Base-by-base conservation (phyloP, 1,284 basidiomycete species). In the Coriolopsis trogii region DNA sequence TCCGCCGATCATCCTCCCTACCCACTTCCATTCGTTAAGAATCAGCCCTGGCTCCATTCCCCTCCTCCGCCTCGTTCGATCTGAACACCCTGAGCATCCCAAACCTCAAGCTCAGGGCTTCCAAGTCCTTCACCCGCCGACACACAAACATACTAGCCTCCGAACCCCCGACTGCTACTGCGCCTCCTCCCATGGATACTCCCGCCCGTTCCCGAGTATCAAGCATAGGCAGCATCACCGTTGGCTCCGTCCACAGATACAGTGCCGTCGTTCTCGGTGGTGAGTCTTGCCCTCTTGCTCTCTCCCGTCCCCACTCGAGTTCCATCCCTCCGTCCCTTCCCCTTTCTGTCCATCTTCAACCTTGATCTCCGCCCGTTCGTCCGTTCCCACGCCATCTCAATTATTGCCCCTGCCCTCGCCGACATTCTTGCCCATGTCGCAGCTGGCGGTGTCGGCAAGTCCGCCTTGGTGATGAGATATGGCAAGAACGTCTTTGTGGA, bases 371-470 rank as follows among this genome's bases (percentile, higher is more conserved):
- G 3, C 25, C 20, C 9, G 18, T n/a, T 24, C 7, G 25, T 12
- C 6, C 37, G 6, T 12, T 12, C 10, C 10, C 21, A 3, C 18
- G n/a, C 23, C 37, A 16, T 2, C 8, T 24, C 21, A 20, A 24
- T 24, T 10, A 6, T n/a, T 16, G 12, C 18, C 24, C 8, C 20
- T 6, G 39, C 40, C 49, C 49, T 38, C 33, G 10, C 46, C 28
- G n/a, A n/a, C n/a, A n/a, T n/a, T n/a, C 51, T 33, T 50, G 36
- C 42, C 41, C 29, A 40, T 23, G 12, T 16, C 46, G 44, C 62
- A 90, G 88, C 89, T 63, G 88, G 89, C 64, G 88, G 88, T 28
- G 90, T 93, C 50, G 91, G 91, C 47, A 93, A 93, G 72, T 91
- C 89, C 26, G 89, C 91, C 16, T 75, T 77, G 39, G 71, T 74